These are phyloP conservation scores for Diaporthe vaccinii DNA, from an alignment of 2,329 filamentous ascomycete genomes.

Conservation along the genomic window DNA sequence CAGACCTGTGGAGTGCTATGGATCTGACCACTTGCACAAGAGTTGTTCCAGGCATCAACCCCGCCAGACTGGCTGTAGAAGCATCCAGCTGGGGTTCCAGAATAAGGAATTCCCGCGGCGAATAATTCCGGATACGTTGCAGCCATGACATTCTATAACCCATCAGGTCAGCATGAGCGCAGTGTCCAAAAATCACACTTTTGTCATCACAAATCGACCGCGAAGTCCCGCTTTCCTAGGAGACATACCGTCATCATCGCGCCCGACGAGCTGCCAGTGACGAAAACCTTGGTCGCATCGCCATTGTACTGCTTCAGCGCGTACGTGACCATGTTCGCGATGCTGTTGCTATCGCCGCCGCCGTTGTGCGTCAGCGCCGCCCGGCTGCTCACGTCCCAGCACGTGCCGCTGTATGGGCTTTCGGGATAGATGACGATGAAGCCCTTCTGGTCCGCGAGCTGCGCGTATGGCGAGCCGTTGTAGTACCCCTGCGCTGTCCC, in stretches of 20 bases:
- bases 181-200: background rate
- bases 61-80: conserved; percentile 55
- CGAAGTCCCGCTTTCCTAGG: background rate
- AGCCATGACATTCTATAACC: conserved; percentile 57
- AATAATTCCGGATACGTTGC: conserved; percentile 69
- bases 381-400: conserved; percentile 72
- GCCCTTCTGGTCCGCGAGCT: conserved; percentile 65
- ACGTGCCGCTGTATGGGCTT: conserved; percentile 58
- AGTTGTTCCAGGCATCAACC: conserved; percentile 64
- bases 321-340: conserved; percentile 68
- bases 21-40: conserved; percentile 65
- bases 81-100: conserved; percentile 68
- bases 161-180: background rate
- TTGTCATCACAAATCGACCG: background rate
- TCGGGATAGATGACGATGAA: conserved; percentile 67
- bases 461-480: conserved; percentile 63
- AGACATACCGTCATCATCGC: conserved; percentile 63
- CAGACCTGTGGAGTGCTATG: conserved; percentile 56
- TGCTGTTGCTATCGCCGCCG: conserved; percentile 62
- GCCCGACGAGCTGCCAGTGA: conserved; percentile 62
- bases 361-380: conserved; percentile 64
- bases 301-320: conserved; percentile 61
- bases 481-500: conserved; percentile 58
- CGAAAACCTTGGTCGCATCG: conserved; percentile 61
- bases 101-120: conserved; percentile 63